These are phyloP conservation scores for Trematosphaeria pertusa DNA, from an alignment of 2,329 filamentous ascomycete species.

Conservation along the genomic window DNA sequence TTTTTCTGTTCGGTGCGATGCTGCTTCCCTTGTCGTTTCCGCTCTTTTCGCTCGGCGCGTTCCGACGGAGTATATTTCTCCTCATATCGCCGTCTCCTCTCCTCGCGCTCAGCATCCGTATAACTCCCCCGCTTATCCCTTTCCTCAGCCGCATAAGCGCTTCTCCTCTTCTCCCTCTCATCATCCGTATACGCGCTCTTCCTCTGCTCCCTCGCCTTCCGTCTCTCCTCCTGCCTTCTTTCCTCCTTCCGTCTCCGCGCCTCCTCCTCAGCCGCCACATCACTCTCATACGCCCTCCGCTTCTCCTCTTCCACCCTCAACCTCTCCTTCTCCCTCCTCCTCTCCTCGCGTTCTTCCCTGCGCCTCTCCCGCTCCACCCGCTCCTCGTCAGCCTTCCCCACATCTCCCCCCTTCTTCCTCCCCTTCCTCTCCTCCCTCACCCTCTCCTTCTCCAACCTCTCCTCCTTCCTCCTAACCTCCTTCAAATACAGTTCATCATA, in stretches of 20 bases:
- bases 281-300: slow-evolving; percentile 30
- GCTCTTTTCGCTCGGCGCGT: slow-evolving; percentile 46
- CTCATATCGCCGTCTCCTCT: slow-evolving; percentile 35
- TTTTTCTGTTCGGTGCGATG: slow-evolving; percentile 41
- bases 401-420: slow-evolving; percentile 34
- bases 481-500: slow-evolving; percentile 49
- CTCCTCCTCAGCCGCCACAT: slow-evolving; percentile 31
- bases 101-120: slow-evolving; percentile 38
- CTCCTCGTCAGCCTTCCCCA: slow-evolving; percentile 45
- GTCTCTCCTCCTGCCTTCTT: slow-evolving; percentile 22
- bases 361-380: slow-evolving; percentile 45
- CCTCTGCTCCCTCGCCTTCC: slow-evolving; percentile 21
- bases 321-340: slow-evolving; percentile 40
- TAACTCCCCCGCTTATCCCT: slow-evolving; percentile 33
- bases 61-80: slow-evolving; percentile 49
- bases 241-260: slow-evolving; percentile 36
- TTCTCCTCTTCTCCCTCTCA: slow-evolving; percentile 30
- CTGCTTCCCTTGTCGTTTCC: slow-evolving; percentile 50
- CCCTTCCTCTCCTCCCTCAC: slow-evolving; percentile 42
- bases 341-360: slow-evolving; percentile 42
- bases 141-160: slow-evolving; percentile 21
- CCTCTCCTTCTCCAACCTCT: slow-evolving; percentile 42
- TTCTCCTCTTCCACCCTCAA: slow-evolving; percentile 44
- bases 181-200: slow-evolving; percentile 36
- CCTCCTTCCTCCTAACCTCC: slow-evolving; percentile 46